These are phyloP conservation scores for Pichia ethanolica DNA, from an alignment of 805 yeast species.

Conservation along the genomic window DNA sequence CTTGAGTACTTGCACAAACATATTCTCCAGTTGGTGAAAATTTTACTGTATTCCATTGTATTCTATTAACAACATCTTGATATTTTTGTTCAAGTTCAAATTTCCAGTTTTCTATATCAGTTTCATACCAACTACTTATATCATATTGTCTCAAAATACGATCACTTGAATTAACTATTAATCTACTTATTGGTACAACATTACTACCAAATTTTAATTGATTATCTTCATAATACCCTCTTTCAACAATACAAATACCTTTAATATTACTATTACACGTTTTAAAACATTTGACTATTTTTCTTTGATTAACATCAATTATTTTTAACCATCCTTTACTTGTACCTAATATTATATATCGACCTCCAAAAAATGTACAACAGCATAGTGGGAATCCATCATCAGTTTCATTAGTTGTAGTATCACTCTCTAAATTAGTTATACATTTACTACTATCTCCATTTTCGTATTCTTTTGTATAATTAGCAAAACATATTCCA, in stretches of 20 bases:
- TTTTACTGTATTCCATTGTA: conserved; percentile 81
- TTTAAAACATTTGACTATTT: conserved; percentile 37
- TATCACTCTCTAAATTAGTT: conserved; percentile 13
- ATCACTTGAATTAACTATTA: conserved; percentile 75
- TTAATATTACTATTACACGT: conserved; percentile 68
- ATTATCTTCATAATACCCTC: conserved; percentile 14
- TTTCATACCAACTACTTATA: conserved; percentile 23
- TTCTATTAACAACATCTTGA: conserved; percentile 81
- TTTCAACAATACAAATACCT: conserved; percentile 50
- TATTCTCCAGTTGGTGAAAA: conserved; percentile 76
- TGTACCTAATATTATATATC: conserved; percentile 63
- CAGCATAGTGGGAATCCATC: conserved; percentile 8
- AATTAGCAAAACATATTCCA: conserved; percentile 2
- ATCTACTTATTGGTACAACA: conserved; percentile 35
- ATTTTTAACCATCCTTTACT: conserved; percentile 72
- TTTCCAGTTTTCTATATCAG: conserved; percentile 23
- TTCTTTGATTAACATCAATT: conserved; percentile 21
- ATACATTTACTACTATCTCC: conserved; percentile 13
- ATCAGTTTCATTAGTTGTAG: neutral
- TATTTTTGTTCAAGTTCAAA: conserved; percentile 72
- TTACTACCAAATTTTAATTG: conserved; percentile 3
- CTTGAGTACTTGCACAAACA: conserved; percentile 81
- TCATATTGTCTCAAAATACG: conserved; percentile 60
- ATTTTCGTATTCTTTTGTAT: neutral
- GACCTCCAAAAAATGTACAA: conserved; percentile 33